Evolutionary conservation across 192 early-diverging fungal genomes (phyloP).

Genomic region (Coemansia sp.): DNA sequence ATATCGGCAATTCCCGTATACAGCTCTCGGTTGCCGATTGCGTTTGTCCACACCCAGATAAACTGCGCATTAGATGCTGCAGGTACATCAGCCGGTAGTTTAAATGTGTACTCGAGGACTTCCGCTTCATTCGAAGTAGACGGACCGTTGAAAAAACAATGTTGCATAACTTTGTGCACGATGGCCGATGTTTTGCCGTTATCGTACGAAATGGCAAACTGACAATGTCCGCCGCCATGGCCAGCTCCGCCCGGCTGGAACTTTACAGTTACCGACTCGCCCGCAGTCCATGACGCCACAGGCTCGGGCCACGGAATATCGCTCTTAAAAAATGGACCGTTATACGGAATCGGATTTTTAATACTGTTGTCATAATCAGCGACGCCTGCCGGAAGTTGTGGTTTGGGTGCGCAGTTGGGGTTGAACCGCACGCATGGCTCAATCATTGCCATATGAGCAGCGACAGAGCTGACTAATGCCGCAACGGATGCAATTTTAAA

Average conservation of each 20-base stretch:
- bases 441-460: neutral
- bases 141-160: conserved; percentile 27
- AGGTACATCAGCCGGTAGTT: conserved; percentile 55
- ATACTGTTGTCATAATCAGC: neutral
- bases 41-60: conserved; percentile 66
- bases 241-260: conserved; percentile 27
- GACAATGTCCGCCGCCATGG: conserved; percentile 58
- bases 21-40: conserved; percentile 1
- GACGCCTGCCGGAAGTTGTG: neutral
- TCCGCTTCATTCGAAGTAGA: conserved; percentile 11
- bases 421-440: neutral
- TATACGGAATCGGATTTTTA: neutral
- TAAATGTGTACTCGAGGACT: conserved; percentile 3
- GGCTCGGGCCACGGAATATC: neutral
- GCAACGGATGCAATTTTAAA: neutral
- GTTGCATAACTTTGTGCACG: conserved; percentile 48
- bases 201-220: conserved; percentile 56
- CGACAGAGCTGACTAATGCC: neutral
- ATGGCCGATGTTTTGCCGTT: conserved; percentile 56
- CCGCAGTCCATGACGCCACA: conserved; percentile 38
- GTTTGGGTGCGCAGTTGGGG: neutral
- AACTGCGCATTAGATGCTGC: conserved; percentile 52
- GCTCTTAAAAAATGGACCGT: neutral
- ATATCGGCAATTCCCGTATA: neutral
- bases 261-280: conserved; percentile 34